Evolutionary conservation across 2,329 filamentous ascomycete genomes (phyloP), one percentile per base, ranked within the genome.

Genomic region (Fusarium virguliforme): DNA sequence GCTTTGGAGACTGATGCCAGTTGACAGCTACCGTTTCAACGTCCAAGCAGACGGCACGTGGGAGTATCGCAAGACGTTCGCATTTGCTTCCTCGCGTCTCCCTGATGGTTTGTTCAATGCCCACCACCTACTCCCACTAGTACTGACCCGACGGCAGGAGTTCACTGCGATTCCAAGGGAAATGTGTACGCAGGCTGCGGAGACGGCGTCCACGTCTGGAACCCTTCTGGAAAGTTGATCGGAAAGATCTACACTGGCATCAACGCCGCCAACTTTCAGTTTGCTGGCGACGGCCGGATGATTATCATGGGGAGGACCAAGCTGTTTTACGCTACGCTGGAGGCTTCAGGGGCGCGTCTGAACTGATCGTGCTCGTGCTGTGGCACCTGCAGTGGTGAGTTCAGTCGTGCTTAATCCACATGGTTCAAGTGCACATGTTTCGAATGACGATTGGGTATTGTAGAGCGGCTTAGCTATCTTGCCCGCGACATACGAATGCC

Each of bases 221-320:
- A 85, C 59, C 71, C 79, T 0, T 80, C 79, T 3, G 85, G 85
- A 18, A 81, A 81, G 59, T 79, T 87, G 1, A 81, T 87, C n/a
- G 85, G 85, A 1, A 91, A 90, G 79, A 86, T 91, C 18, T 85
- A 85, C 62, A 81, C 86, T 0, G 83, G 84, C 0, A 81, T 81
- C 35, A 81, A 79, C 4, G 79, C 76, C 1, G 83, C 83, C 12
- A 85, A 85, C 75, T 85, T 86, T 64, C 82, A 83, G 67, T 85
- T 85, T 60, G 83, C 79, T 6, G 79, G 80, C 2, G 58, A 77
- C 1, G 81, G 81, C 4, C 74, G 78, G 0, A 77, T 82, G 78
- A 63, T 82, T 3, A 80, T 82, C 13, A 77, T 73, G 50, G 79
- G 78, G 6, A 74, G 78, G 62, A 82, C 79, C 3, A 77, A 78